phyloP scores from a whole-genome alignment of 139 green algal genomes.

The Pseudopediastrum boryanum region DNA sequence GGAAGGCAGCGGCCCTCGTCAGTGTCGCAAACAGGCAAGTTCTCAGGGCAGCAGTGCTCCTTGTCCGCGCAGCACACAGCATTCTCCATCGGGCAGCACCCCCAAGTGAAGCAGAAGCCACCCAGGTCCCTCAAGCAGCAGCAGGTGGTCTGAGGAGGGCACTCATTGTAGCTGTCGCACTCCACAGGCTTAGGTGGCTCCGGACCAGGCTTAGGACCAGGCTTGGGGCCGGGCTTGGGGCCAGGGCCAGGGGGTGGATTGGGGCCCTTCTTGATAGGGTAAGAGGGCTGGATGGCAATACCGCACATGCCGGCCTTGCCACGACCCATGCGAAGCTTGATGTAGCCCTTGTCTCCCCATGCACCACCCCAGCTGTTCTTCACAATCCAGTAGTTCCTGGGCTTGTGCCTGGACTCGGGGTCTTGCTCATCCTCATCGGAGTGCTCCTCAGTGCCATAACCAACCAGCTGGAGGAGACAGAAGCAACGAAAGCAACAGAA shows the following conservation, averaged over 20 bases:
- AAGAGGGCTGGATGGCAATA: constrained; percentile 88
- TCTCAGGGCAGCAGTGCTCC: constrained; percentile 92
- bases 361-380: constrained; percentile 93
- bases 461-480: constrained; percentile 44
- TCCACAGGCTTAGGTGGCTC: constrained; percentile 14
- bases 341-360: constrained; percentile 71
- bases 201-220: not conserved
- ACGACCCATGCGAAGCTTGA: constrained; percentile 33
- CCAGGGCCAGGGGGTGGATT: constrained; percentile 42
- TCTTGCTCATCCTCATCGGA: not conserved
- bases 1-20: constrained; percentile 69
- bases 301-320: constrained; percentile 84
- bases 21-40: constrained; percentile 91
- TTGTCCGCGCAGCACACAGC: constrained; percentile 95
- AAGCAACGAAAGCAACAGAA: too few species aligned
- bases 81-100: constrained; percentile 91
- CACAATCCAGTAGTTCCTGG: constrained; percentile 75
- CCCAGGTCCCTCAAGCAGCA: constrained; percentile 36
- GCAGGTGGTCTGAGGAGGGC: constrained; percentile 33
- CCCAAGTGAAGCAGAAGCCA: constrained; percentile 45
- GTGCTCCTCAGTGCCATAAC: constrained; percentile 50
- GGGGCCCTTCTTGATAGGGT: constrained; percentile 87
- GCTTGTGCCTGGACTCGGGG: not conserved
- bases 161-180: constrained; percentile 14
- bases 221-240: constrained; percentile 4